Evolutionary conservation across 2,329 filamentous ascomycete species (phyloP).

Genomic region (Penicillium janthinellum): DNA sequence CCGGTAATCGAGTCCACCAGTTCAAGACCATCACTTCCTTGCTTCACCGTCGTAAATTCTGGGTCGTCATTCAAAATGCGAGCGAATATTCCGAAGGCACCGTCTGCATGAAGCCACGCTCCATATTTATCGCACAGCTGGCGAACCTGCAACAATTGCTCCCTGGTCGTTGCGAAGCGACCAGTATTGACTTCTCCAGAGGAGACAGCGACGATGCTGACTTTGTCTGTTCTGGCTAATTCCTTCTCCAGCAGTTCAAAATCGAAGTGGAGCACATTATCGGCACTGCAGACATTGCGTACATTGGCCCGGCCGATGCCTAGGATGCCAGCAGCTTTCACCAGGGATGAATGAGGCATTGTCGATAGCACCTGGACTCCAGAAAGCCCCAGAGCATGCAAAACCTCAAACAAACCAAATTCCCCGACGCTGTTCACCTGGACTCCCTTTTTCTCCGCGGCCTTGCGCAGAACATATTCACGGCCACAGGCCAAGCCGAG

Average conservation of each 20-base stretch:
- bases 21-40: conserved; percentile 65
- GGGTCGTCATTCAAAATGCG: conserved; percentile 61
- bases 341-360: conserved; percentile 78
- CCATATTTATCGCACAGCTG: conserved; percentile 70
- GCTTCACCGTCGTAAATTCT: conserved; percentile 59
- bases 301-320: conserved; percentile 74
- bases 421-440: conserved; percentile 61
- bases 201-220: conserved; percentile 78
- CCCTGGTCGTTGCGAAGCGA: conserved; percentile 65
- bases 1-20: conserved; percentile 84
- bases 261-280: conserved; percentile 70
- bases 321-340: conserved; percentile 79
- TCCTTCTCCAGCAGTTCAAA: conserved; percentile 64
- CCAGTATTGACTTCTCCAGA: conserved; percentile 91
- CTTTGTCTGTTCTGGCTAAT: conserved; percentile 57
- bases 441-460: conserved; percentile 41
- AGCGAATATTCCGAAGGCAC: conserved; percentile 84
- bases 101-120: conserved; percentile 89
- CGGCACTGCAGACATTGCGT: conserved; percentile 54
- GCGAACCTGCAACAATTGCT: conserved; percentile 65
- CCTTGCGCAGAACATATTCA: conserved; percentile 56
- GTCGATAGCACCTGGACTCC: conserved; percentile 78
- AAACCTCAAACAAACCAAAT: conserved; percentile 68
- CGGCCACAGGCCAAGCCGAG: conserved; percentile 69
- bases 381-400: conserved; percentile 62